Evolutionary conservation across 176 grass and related monocot species (phyloP), one percentile per base, ranked within the genome.

Genomic region (Raddia distichophylla): DNA sequence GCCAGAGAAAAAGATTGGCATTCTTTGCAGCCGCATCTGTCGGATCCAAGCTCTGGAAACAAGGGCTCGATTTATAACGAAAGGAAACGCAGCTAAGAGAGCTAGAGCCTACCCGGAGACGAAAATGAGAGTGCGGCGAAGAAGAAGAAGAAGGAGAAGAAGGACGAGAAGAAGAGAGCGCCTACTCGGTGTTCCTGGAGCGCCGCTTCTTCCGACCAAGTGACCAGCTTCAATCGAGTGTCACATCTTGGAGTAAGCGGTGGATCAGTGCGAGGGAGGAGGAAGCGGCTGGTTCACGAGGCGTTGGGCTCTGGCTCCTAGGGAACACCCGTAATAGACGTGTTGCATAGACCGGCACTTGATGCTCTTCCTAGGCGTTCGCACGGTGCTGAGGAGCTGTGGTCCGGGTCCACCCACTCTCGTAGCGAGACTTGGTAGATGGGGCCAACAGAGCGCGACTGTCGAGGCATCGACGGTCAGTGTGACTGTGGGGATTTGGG

Each of bases 251-350:
- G 44, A 15, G 61, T 69, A 27, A 16, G 56, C 52, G 40, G 18
- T 33, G n/a, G 67, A 60, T 43, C 33, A 7, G 60, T 12, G 60
- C 2, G 14, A 33, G 55, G 11, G 37, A 2, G 6, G 22, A 5
- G 15, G 13, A 27, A 13, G 44, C n/a, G n/a, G n/a, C n/a, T n/a
- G n/a, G 47, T 52, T 59, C 80, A 73, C 60, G 80, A 79, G 86
- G 75, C 67, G 42, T 34, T 15, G 37, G 43, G n/a, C 75, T 64
- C 4, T 3, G 1, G 19, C 57, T 19, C 7, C 3, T 44, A 74
- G 34, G 51, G 3, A 13, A 5, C 5, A 7, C 0, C 13, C 1
- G 17, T 19, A 34, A n/a, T 32, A 50, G 52, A 74, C 75, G 9
- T 0, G 60, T 51, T 78, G n/a, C 67, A 88, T 46, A 3, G 56